Evolutionary conservation across 2,329 filamentous ascomycete genomes (phyloP), one percentile per base, ranked within the genome.

Genomic region (Penicillium sp.): DNA sequence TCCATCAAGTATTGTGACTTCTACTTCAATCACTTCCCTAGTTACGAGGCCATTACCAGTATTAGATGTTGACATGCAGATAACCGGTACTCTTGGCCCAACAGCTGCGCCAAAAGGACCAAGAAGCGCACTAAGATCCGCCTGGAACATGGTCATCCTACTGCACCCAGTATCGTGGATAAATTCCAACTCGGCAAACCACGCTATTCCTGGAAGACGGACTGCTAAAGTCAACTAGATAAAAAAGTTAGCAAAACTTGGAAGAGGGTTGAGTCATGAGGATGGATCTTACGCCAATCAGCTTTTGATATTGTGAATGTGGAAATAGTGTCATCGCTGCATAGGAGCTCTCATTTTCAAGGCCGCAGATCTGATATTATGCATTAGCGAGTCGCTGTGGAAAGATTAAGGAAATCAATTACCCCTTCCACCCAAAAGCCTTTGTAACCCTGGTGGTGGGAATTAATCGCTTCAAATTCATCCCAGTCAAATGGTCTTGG

Each of bases 351-450:
- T 33, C 52, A 10, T 23, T 23, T 6, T 19, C 15, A 27, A 43
- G 36, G 1, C 27, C 36, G 6, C 12, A 15, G 7, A 49, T 8
- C 52, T 55, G 9, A 41, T 19, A 12, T 15, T 10, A 49, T 21
- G 25, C 6, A 23, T 55, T 23, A 55, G 43, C 15, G 2, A 35
- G 4, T 15, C 9, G 2, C 2, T n/a, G 31, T 23, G 1, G 4
- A 21, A 27, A 27, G 0, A 0, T 10, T n/a, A 19, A 23, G 3
- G 13, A 25, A 5, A 21, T 17, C 8, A 35, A 39, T 36, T 44
- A 56, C 47, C 38, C 53, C 53, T 56, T 56, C 53, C 1, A 27
- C 39, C 54, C 48, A 56, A 25, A 56, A 52, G 19, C 54, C 41
- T 31, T 45, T 25, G 4, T 45, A 1, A 2, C 19, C 43, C 3